A percentile compares a stretch with the other conserved stretches of the same genome.
Conservation (phyloP, 2,329 filamentous ascomycete genomes). For the Orbilia brochopaga region DNA sequence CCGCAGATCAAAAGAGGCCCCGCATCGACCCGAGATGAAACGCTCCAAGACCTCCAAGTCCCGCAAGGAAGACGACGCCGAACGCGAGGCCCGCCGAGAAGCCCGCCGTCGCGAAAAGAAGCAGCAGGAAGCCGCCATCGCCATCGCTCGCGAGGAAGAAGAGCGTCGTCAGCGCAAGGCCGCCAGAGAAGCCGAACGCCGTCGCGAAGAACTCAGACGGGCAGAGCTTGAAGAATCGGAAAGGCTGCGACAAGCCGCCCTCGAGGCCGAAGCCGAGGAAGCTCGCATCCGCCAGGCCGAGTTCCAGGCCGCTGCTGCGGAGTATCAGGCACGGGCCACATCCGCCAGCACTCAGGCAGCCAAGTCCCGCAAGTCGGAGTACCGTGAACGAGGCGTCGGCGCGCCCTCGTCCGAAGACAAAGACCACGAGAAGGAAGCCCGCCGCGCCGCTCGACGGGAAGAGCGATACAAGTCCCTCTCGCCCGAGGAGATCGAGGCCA, state of each 20-base stretch:
- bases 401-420: slow-evolving; percentile 38
- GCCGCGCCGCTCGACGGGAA: slow-evolving; percentile 42
- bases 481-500: slow-evolving; percentile 43
- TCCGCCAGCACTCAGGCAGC: slow-evolving; percentile 43
- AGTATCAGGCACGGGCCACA: slow-evolving; percentile 44
- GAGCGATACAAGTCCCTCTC: slow-evolving; percentile 47
- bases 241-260: slow-evolving; percentile 29
- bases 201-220: slow-evolving; percentile 33
- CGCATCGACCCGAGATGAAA: slow-evolving; percentile 35
- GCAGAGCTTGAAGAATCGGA: slow-evolving; percentile 46
- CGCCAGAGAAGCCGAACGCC: slow-evolving; percentile 38
- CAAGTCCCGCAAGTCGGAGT: slow-evolving; percentile 48
- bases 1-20: slow-evolving; percentile 39
- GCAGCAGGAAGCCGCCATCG: slow-evolving; percentile 43
- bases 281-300: slow-evolving; percentile 41
- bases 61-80: slow-evolving; percentile 44
- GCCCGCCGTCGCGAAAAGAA: slow-evolving; percentile 41
- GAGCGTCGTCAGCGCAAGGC: slow-evolving; percentile 45
- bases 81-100: slow-evolving; percentile 42
- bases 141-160: slow-evolving; percentile 42
- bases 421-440: slow-evolving; percentile 46
- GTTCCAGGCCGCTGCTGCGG: slow-evolving; percentile 40
- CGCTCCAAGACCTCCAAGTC: slow-evolving; percentile 47
- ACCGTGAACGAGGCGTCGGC: slow-evolving; percentile 33
- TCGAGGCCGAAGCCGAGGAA: slow-evolving; percentile 46